Evolutionary conservation across 1,284 basidiomycete species (phyloP).

Genomic region (Termitomyces sp.): DNA sequence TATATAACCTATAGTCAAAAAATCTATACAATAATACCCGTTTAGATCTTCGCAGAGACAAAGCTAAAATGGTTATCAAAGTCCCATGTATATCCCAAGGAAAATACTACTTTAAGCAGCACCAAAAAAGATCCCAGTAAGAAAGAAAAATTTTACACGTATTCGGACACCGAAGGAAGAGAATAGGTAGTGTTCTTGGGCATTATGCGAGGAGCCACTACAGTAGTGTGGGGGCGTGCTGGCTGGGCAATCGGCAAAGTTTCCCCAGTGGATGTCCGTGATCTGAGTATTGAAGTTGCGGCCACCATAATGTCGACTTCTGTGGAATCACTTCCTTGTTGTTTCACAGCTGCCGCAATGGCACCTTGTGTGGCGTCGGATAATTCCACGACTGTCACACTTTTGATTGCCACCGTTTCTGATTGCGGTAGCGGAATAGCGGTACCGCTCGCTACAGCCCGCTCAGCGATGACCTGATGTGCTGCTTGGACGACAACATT

Average conservation of each 20-base stretch:
- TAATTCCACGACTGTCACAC: slow-evolving; percentile 71
- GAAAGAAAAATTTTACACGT: slow-evolving; percentile 27
- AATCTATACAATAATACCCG: slow-evolving; percentile 16
- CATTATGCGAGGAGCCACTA: slow-evolving; percentile 19
- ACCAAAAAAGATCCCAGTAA: slow-evolving; percentile 21
- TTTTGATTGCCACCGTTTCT: slow-evolving; percentile 40
- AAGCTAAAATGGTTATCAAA: slow-evolving; percentile 12
- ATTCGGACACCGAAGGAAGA: slow-evolving; percentile 38
- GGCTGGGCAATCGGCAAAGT: slow-evolving; percentile 13
- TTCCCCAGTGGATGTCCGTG: slow-evolving; percentile 17
- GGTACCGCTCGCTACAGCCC: slow-evolving; percentile 33
- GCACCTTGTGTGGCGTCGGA: slow-evolving; percentile 72
- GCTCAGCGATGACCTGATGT: slow-evolving; percentile 44
- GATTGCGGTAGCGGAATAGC: slow-evolving; percentile 28
- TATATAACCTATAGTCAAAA: slow-evolving; percentile 7
- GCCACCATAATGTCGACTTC: slow-evolving; percentile 67
- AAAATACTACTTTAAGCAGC: slow-evolving; percentile 19
- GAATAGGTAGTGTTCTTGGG: slow-evolving; percentile 23
- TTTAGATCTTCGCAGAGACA: slow-evolving; percentile 12
- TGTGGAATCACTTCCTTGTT: slow-evolving; percentile 54
- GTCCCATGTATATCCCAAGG: slow-evolving; percentile 24
- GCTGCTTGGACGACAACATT: slow-evolving; percentile 76
- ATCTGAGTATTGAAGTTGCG: slow-evolving; percentile 53
- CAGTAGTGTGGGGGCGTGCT: slow-evolving; percentile 16
- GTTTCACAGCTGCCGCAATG: slow-evolving; percentile 64